Conservation (phyloP, 768 basidiomycete species). For the Gloeopeniophorella convolvens region DNA sequence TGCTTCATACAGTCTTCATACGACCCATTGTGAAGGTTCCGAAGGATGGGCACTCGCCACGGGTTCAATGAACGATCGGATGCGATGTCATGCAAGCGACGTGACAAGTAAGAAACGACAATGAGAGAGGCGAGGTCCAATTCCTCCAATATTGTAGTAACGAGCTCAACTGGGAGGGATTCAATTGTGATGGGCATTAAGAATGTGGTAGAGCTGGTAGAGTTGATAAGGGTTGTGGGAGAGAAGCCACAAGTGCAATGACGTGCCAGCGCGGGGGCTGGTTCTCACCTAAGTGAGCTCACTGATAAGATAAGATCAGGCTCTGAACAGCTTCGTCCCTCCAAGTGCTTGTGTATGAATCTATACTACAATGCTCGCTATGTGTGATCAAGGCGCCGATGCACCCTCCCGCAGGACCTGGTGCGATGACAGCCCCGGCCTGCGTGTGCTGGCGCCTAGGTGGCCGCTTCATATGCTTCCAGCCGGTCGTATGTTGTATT, state of each 20-base stretch:
- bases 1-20: constrained; percentile 50
- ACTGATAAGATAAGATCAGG: constrained; percentile 13
- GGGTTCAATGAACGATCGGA: constrained; percentile 65
- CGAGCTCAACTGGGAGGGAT: constrained; percentile 67
- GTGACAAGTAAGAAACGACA: constrained; percentile 52
- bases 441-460: too few relatives aligned
- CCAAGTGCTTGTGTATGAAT: too few relatives aligned
- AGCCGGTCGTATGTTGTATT: constrained; percentile 65
- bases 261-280: neutral
- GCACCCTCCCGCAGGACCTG: too few relatives aligned
- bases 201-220: neutral
- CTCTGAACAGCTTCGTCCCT: too few relatives aligned
- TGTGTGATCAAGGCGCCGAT: too few relatives aligned
- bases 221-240: neutral
- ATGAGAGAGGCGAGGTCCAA: constrained; percentile 60
- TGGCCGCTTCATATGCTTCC: constrained; percentile 2
- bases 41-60: constrained; percentile 67
- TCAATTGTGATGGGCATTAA: constrained; percentile 19
- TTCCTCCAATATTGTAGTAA: constrained; percentile 64
- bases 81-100: constrained; percentile 47
- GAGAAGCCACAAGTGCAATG: neutral
- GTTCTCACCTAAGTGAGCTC: neutral
- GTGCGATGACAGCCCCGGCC: too few relatives aligned
- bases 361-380: constrained; percentile 5
- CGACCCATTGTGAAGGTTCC: constrained; percentile 38